phyloP scores from a whole-genome alignment of 2,329 filamentous ascomycete species.

The Ustulina deusta region DNA sequence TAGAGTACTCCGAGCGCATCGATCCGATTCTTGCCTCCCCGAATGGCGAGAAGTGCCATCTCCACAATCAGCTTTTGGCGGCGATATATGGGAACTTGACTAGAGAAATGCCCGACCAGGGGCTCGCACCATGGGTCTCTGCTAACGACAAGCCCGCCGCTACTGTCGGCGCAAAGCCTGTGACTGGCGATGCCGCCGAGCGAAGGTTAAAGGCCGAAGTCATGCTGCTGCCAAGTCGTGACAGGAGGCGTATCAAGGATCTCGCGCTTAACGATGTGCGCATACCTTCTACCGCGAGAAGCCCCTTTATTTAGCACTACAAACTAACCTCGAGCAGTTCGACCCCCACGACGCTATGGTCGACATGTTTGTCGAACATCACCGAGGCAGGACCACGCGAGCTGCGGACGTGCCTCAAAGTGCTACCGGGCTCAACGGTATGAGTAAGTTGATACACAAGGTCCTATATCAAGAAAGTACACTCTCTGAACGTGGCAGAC shows the following conservation, averaged over 20 bases:
- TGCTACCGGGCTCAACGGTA: conserved; percentile 80
- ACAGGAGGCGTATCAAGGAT: conserved; percentile 75
- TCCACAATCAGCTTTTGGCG: conserved; percentile 76
- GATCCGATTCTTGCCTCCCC: conserved; percentile 69
- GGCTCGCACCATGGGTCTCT: conserved; percentile 77
- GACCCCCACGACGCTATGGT: conserved; percentile 67
- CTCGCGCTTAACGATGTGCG: conserved; percentile 71
- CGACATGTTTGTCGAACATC: conserved; percentile 64
- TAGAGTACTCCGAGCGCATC: conserved; percentile 69
- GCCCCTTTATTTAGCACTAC: conserved; percentile 25
- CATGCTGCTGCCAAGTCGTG: conserved; percentile 75
- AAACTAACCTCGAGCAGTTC: conserved; percentile 55
- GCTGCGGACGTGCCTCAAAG: conserved; percentile 73
- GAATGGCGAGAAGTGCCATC: conserved; percentile 70
- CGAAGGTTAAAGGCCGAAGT: conserved; percentile 75
- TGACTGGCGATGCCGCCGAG: conserved; percentile 74
- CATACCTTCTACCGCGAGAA: conserved; percentile 29
- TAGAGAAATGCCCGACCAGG: conserved; percentile 74
- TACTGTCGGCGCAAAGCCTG: conserved; percentile 69
- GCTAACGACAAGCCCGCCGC: conserved; percentile 75
- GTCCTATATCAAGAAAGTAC: not conserved
- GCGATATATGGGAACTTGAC: conserved; percentile 77
- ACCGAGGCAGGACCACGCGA: conserved; percentile 59
- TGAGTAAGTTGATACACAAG: conserved; percentile 70
- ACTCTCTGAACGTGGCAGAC: conserved; percentile 56